phyloP scores from a whole-genome alignment of 139 green algal species.

The Coelastrella sp. region DNA sequence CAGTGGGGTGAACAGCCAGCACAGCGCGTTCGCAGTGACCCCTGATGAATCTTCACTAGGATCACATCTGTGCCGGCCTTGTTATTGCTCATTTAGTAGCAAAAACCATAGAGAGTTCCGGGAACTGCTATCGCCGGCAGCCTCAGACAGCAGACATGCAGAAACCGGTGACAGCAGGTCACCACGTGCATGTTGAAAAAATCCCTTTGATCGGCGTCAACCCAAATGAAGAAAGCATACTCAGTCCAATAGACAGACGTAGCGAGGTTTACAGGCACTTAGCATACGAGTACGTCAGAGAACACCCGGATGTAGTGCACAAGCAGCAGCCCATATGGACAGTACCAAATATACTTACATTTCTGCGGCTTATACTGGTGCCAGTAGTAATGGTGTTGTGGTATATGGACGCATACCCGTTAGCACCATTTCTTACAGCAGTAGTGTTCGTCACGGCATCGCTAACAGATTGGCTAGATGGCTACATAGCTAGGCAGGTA shows the following conservation, averaged over 20 bases:
- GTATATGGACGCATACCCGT: slow-evolving; percentile 48
- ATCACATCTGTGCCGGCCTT: too few species aligned
- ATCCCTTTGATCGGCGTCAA: slow-evolving; percentile 52
- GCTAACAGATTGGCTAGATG: slow-evolving; percentile 96
- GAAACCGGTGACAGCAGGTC: not conserved
- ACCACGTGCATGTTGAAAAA: not conserved
- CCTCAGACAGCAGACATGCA: not conserved
- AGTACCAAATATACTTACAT: slow-evolving; percentile 80
- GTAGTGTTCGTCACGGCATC: slow-evolving; percentile 87
- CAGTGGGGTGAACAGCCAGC: too few species aligned
- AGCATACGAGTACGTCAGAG: slow-evolving; percentile 30
- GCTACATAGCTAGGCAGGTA: slow-evolving; percentile 91
- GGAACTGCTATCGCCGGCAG: too few species aligned
- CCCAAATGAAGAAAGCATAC: slow-evolving; percentile 68
- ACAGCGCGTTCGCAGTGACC: too few species aligned
- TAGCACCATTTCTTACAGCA: slow-evolving; percentile 28
- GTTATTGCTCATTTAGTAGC: too few species aligned
- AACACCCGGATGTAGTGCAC: slow-evolving; percentile 1
- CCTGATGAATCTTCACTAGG: too few species aligned
- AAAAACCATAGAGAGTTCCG: too few species aligned
- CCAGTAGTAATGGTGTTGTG: slow-evolving; percentile 77
- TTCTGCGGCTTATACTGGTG: slow-evolving; percentile 78
- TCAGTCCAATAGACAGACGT: slow-evolving; percentile 81
- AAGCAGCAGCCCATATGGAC: slow-evolving; percentile 67
- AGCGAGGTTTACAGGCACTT: slow-evolving; percentile 67